Evolutionary conservation across 192 early-diverging fungal genomes (phyloP).

Genomic region (Coemansia sp.): DNA sequence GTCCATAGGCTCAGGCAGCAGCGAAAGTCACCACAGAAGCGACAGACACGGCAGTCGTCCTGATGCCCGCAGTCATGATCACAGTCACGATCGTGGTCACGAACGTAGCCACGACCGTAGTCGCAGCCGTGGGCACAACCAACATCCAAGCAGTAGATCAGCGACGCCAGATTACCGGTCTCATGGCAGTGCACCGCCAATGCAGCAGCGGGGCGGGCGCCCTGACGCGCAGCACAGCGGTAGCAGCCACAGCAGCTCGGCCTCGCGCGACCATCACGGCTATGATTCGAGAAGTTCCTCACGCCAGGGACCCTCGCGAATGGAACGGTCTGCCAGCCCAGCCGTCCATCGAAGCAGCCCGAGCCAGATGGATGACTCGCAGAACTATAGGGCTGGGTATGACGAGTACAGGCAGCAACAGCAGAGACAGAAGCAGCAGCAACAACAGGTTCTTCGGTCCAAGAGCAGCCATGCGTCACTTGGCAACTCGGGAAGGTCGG

Average conservation of each 20-base stretch:
- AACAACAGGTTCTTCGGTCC: slow-evolving; percentile 23
- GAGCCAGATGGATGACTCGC: slow-evolving; percentile 13
- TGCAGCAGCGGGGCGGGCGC: slow-evolving; percentile 2
- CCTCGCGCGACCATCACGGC: slow-evolving; percentile 13
- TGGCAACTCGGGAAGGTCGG: slow-evolving; percentile 1
- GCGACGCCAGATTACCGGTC: slow-evolving; percentile 18
- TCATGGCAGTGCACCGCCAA: slow-evolving; percentile 17
- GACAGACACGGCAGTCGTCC: neutral
- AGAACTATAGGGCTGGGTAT: slow-evolving; percentile 44
- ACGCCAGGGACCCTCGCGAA: slow-evolving; percentile 2
- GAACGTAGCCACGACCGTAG: slow-evolving; percentile 13
- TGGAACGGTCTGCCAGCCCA: slow-evolving; percentile 23
- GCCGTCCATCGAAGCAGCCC: slow-evolving; percentile 11
- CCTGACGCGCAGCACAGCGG: slow-evolving; percentile 18
- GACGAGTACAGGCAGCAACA: slow-evolving; percentile 46
- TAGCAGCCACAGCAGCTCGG: slow-evolving; percentile 23
- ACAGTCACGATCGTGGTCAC: neutral
- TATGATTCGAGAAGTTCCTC: slow-evolving; percentile 6
- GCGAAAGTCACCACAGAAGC: neutral
- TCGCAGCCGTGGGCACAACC: slow-evolving; percentile 23
- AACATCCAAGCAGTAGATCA: slow-evolving; percentile 17
- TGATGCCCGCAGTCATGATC: neutral
- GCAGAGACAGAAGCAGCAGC: slow-evolving; percentile 28
- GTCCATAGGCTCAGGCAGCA: neutral
- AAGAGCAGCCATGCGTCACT: slow-evolving; percentile 28